Evolutionary conservation across 768 basidiomycete genomes (phyloP).

Genomic region (Suillus brevipes): DNA sequence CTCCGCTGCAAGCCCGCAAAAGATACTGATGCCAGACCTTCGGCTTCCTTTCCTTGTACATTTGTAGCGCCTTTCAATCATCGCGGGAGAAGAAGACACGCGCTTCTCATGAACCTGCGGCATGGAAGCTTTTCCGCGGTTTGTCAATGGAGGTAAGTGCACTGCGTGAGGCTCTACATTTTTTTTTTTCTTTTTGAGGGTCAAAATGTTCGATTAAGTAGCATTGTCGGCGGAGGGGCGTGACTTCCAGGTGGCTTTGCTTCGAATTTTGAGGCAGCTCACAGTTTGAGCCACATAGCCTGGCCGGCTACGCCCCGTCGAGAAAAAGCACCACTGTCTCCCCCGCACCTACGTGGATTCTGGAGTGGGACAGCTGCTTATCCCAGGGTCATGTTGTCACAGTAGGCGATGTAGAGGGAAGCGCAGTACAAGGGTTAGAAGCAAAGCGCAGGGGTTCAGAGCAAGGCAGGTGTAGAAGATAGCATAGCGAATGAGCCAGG

Average conservation of each 20-base stretch:
- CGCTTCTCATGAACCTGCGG: not conserved
- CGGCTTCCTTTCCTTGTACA: constrained; percentile 1
- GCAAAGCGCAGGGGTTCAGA: too few relatives aligned
- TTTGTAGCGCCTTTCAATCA: not conserved
- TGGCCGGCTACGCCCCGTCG: not conserved
- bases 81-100: constrained; percentile 5
- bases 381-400: not conserved
- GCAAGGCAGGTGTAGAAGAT: too few relatives aligned
- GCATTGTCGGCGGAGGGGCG: not conserved
- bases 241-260: not conserved
- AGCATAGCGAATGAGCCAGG: too few relatives aligned
- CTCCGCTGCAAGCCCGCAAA: constrained; percentile 3
- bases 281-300: not conserved
- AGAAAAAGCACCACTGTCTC: not conserved
- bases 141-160: not conserved
- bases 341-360: not conserved
- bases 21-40: not conserved
- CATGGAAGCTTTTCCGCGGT: not conserved
- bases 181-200: not conserved
- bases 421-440: too few relatives aligned
- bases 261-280: not conserved
- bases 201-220: not conserved
- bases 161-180: not conserved
- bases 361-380: not conserved
- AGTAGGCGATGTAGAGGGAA: not conserved